Conservation (phyloP, 176 grass and related monocot species). For the Chrysopogon serrulatus region DNA sequence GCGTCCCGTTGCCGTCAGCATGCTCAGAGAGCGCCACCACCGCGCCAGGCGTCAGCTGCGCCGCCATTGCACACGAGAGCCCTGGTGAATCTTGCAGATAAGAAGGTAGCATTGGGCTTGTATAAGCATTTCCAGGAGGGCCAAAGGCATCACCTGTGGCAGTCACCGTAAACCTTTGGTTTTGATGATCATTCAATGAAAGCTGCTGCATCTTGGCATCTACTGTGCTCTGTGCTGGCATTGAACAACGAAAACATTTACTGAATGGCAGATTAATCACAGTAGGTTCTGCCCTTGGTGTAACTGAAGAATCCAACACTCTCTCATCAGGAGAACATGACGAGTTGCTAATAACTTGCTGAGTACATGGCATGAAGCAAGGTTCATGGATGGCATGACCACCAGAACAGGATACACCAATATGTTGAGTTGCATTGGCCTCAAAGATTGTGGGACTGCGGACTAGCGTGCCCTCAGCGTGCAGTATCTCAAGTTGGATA, state of each 20-base stretch:
- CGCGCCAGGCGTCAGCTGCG: conserved; percentile 45
- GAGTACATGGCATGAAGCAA: background rate
- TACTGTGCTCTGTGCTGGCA: background rate
- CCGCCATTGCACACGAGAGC: background rate
- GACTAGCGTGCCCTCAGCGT: conserved; percentile 21
- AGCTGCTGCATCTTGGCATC: conserved; percentile 29
- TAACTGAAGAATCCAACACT: background rate
- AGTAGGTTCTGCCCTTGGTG: background rate
- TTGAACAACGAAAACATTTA: background rate
- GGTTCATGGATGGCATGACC: background rate
- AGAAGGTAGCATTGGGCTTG: conserved; percentile 17
- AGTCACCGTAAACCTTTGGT: conserved; percentile 45
- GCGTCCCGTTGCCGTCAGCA: conserved; percentile 20
- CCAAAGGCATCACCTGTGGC: conserved; percentile 15
- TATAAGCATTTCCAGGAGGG: conserved; percentile 43
- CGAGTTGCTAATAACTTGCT: background rate
- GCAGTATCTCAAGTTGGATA: conserved; percentile 54
- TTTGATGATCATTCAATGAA: conserved; percentile 31
- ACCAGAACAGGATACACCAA: background rate
- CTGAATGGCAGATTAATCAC: background rate
- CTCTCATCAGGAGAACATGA: background rate
- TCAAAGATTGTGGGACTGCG: conserved; percentile 55
- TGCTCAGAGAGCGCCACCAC: conserved; percentile 53
- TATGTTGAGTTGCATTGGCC: background rate
- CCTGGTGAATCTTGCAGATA: background rate